Evolutionary conservation across 805 yeast genomes (phyloP).

Genomic region (Wickerhamiella spandovensis): DNA sequence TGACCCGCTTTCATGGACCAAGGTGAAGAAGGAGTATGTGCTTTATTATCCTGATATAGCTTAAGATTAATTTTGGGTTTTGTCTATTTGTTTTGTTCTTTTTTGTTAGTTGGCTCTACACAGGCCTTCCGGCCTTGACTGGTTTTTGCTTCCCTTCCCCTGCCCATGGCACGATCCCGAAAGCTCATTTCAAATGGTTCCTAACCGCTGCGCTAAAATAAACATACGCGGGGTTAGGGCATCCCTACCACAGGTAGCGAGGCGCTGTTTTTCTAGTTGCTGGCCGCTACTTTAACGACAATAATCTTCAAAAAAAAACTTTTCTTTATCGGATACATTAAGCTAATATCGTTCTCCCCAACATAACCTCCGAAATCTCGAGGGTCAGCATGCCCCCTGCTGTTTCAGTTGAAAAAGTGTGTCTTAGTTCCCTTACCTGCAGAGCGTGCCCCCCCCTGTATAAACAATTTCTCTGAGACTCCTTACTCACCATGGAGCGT

Average conservation of each 20-base stretch:
- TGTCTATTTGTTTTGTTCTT: too few species aligned
- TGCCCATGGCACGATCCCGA: too few species aligned
- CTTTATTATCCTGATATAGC: constrained; percentile 51
- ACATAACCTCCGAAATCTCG: background rate
- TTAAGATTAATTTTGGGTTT: too few species aligned
- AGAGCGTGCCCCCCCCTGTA: background rate
- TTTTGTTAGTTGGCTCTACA: too few species aligned
- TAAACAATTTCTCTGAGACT: background rate
- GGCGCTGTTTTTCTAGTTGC: too few species aligned
- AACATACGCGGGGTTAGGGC: background rate
- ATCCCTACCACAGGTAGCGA: background rate
- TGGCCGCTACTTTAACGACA: too few species aligned
- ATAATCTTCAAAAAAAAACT: too few species aligned
- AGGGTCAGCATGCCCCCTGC: background rate
- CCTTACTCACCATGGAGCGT: constrained; percentile 11
- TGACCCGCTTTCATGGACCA: constrained; percentile 94
- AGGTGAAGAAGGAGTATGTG: constrained; percentile 61
- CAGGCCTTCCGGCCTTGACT: too few species aligned
- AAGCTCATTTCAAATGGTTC: background rate
- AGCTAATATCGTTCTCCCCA: too few species aligned
- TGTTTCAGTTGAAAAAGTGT: background rate
- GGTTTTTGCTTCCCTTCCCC: too few species aligned
- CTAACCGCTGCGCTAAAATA: background rate
- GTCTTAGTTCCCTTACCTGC: background rate
- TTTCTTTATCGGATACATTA: too few species aligned